Conservation (phyloP, 1,284 basidiomycete genomes). For the Cryptococcus sp. region DNA sequence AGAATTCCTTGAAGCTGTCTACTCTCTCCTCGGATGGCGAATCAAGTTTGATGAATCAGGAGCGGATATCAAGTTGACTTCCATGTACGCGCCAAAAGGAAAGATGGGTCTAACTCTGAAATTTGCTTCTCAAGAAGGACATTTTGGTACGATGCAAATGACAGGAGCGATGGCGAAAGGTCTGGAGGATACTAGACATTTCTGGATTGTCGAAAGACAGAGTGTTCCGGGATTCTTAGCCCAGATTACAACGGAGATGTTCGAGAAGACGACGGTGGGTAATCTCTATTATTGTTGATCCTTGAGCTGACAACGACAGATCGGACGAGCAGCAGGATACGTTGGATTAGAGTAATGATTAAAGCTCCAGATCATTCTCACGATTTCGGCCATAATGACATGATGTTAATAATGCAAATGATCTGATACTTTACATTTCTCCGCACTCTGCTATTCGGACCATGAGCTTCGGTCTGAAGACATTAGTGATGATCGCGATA, state of each 20-base stretch:
- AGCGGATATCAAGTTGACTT: slow-evolving; percentile 52
- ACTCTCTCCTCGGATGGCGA: slow-evolving; percentile 54
- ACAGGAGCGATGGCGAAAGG: slow-evolving; percentile 45
- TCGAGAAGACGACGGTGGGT: slow-evolving; percentile 48
- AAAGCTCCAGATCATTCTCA: not conserved
- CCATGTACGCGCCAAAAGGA: slow-evolving; percentile 53
- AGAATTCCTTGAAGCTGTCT: slow-evolving; percentile 54
- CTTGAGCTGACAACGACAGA: slow-evolving; percentile 11
- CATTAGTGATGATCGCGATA: slow-evolving; percentile 30
- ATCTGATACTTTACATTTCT: slow-evolving; percentile 47
- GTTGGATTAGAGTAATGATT: slow-evolving; percentile 34
- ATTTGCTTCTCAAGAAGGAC: slow-evolving; percentile 48
- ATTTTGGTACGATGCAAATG: slow-evolving; percentile 52
- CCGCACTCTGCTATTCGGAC: slow-evolving; percentile 48
- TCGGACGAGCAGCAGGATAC: slow-evolving; percentile 41
- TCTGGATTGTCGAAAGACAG: slow-evolving; percentile 52
- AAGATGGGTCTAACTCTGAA: slow-evolving; percentile 50
- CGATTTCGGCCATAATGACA: not conserved
- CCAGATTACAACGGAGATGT: slow-evolving; percentile 52
- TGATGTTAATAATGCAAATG: not conserved
- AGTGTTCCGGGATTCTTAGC: slow-evolving; percentile 54
- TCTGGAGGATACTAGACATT: slow-evolving; percentile 49
- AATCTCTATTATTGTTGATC: not conserved
- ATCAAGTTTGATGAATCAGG: slow-evolving; percentile 55
- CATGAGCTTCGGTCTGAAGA: slow-evolving; percentile 16